Percentiles rank a stretch among this genome's conserved stretches.
These are phyloP conservation scores for Tieghemiomyces parasiticus DNA, from an alignment of 192 early-diverging fungal genomes.

Conservation along the genomic window DNA sequence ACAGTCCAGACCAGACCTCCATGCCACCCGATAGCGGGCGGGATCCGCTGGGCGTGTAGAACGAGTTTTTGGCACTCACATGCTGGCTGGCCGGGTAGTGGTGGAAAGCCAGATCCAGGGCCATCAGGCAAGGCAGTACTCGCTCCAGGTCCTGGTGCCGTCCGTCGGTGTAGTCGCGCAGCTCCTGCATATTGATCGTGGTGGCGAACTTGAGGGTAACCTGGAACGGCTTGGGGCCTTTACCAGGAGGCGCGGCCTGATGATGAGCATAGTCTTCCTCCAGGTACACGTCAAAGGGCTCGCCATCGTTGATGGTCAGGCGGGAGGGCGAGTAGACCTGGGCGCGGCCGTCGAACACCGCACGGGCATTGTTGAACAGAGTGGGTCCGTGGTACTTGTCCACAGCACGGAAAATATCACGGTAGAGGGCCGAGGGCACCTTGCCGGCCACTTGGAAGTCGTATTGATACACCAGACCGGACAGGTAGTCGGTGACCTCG, in stretches of 20 bases:
- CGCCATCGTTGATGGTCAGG: slow-evolving; percentile 38
- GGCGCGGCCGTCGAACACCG: slow-evolving; percentile 75
- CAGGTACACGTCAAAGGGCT: slow-evolving; percentile 34
- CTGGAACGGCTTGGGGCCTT: slow-evolving; percentile 33
- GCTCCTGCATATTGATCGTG: slow-evolving; percentile 33
- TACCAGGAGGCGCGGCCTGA: slow-evolving; percentile 12
- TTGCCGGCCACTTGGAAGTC: slow-evolving; percentile 58
- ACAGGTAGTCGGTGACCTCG: slow-evolving; percentile 46
- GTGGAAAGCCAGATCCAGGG: slow-evolving; percentile 68
- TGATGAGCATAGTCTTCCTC: background rate
- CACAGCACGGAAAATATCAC: slow-evolving; percentile 53
- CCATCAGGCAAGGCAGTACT: slow-evolving; percentile 36
- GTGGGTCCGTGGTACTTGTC: slow-evolving; percentile 30
- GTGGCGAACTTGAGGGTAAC: slow-evolving; percentile 37
- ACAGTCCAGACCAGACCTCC: slow-evolving; percentile 89
- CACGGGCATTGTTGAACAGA: slow-evolving; percentile 37
- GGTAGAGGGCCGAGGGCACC: slow-evolving; percentile 60
- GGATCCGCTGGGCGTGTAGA: slow-evolving; percentile 64
- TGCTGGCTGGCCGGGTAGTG: slow-evolving; percentile 68
- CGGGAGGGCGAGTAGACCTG: slow-evolving; percentile 50
- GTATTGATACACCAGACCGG: slow-evolving; percentile 70
- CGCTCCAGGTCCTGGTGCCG: slow-evolving; percentile 10
- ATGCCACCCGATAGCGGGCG: slow-evolving; percentile 44
- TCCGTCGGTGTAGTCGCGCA: slow-evolving; percentile 19
- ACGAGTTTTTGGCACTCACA: slow-evolving; percentile 71